Conservation (phyloP, 2,329 filamentous ascomycete genomes). For the Endocalyx cinctus region DNA sequence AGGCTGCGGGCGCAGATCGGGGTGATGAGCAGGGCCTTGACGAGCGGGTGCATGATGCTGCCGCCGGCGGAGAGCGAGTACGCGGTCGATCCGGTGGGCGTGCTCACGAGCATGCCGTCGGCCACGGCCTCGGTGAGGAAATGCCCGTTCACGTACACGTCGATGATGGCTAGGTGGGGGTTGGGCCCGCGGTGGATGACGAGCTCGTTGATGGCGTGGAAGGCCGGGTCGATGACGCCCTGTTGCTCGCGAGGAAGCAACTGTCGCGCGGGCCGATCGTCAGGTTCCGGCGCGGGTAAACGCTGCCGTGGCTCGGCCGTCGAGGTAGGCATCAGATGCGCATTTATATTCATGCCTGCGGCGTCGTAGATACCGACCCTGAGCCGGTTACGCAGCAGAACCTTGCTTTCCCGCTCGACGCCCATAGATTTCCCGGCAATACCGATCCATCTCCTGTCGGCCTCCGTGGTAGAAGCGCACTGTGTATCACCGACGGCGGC, state of each 20-base stretch:
- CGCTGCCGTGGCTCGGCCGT: conserved; percentile 37
- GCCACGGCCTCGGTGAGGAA: conserved; percentile 92
- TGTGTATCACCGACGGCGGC: conserved; percentile 40
- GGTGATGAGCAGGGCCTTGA: conserved; percentile 82
- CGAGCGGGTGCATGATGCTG: conserved; percentile 88
- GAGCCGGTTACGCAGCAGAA: conserved; percentile 81
- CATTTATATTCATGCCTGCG: conserved; percentile 57
- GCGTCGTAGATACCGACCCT: conserved; percentile 79
- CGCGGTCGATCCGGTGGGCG: conserved; percentile 90
- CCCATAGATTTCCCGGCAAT: conserved; percentile 80
- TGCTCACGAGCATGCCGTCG: conserved; percentile 91
- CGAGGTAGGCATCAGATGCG: conserved; percentile 43
- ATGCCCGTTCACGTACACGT: conserved; percentile 82
- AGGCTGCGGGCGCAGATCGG: conserved; percentile 91
- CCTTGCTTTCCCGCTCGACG: conserved; percentile 65
- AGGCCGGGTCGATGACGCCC: conserved; percentile 10
- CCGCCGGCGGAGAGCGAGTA: conserved; percentile 93
- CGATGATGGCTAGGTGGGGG: conserved; percentile 86
- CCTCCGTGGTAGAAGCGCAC: conserved; percentile 25
- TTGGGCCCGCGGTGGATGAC: conserved; percentile 87
- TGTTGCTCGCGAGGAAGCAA: conserved; percentile 12
- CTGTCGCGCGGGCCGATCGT: no score
- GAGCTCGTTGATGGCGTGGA: conserved; percentile 88
- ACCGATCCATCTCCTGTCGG: conserved; percentile 58
- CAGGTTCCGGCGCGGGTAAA: no score